Percentiles rank a stretch among this genome's conserved stretches.
phyloP scores from a whole-genome alignment of 2,329 filamentous ascomycete genomes.

The Thielaviopsis musarum region DNA sequence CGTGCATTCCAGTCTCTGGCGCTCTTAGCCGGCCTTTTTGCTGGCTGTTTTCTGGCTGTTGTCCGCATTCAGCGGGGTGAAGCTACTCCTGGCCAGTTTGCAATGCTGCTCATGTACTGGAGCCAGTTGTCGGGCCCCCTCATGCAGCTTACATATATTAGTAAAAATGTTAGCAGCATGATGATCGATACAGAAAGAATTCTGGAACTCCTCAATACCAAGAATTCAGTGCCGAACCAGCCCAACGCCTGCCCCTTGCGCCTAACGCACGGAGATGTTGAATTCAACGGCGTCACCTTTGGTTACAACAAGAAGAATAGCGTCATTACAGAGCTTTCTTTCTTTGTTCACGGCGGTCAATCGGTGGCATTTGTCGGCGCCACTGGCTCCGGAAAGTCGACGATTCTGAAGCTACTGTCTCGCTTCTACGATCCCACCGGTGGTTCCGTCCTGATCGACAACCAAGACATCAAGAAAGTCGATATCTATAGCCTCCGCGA shows the following conservation, averaged over 20 bases:
- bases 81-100: slow-evolving; percentile 49
- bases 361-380: slow-evolving; percentile 44
- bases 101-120: slow-evolving; percentile 59
- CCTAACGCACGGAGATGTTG: slow-evolving; percentile 34
- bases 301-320: slow-evolving; percentile 42
- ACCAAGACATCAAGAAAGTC: slow-evolving; percentile 38
- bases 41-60: slow-evolving; percentile 40
- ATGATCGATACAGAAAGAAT: slow-evolving; percentile 41
- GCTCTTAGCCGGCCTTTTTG: slow-evolving; percentile 52
- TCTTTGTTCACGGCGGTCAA: slow-evolving; percentile 32
- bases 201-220: slow-evolving; percentile 39
- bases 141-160: slow-evolving; percentile 47
- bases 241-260: slow-evolving; percentile 32
- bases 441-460: slow-evolving; percentile 38
- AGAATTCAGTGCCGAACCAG: slow-evolving; percentile 37
- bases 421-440: slow-evolving; percentile 40
- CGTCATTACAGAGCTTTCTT: slow-evolving; percentile 36
- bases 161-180: slow-evolving; percentile 37
- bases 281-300: slow-evolving; percentile 38
- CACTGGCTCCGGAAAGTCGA: slow-evolving; percentile 43
- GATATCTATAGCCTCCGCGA: slow-evolving; percentile 34
- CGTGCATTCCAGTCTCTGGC: slow-evolving; percentile 40
- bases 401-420: slow-evolving; percentile 39
- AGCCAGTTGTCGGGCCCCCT: slow-evolving; percentile 53
- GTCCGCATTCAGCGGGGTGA: slow-evolving; percentile 48